These are phyloP conservation scores for Penicillium sp. DNA, from an alignment of 2,329 filamentous ascomycete species.

Conservation along the genomic window DNA sequence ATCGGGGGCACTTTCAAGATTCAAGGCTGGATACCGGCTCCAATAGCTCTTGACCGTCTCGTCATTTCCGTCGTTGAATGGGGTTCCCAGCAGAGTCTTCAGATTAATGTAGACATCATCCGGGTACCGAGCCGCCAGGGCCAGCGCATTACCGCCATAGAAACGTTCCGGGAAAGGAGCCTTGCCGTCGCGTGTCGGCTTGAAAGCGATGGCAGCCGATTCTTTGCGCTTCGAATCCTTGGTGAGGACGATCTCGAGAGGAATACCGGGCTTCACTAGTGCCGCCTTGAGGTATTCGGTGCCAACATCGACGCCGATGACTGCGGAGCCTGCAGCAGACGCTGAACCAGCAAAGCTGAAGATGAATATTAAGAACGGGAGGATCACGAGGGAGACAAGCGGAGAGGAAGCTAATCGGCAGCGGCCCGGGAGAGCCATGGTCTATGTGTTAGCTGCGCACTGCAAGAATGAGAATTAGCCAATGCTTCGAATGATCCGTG, in stretches of 20 bases:
- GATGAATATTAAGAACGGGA: slow-evolving; percentile 50
- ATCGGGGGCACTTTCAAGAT: slow-evolving; percentile 51
- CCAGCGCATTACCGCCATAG: slow-evolving; percentile 87
- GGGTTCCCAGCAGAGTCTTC: slow-evolving; percentile 79
- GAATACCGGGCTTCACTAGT: slow-evolving; percentile 92
- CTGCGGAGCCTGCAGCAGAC: slow-evolving; percentile 63
- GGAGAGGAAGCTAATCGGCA: slow-evolving; percentile 27
- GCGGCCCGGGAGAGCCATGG: slow-evolving; percentile 30
- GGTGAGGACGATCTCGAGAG: slow-evolving; percentile 93
- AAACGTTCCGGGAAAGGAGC: slow-evolving; percentile 76
- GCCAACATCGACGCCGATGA: slow-evolving; percentile 87
- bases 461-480: slow-evolving; percentile 16
- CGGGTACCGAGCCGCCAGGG: slow-evolving; percentile 79
- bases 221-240: slow-evolving; percentile 98
- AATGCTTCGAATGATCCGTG: background rate
- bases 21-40: slow-evolving; percentile 69
- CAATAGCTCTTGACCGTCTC: slow-evolving; percentile 64
- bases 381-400: slow-evolving; percentile 41
- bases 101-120: slow-evolving; percentile 92
- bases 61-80: slow-evolving; percentile 35
- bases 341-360: slow-evolving; percentile 51
- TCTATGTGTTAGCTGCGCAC: slow-evolving; percentile 24
- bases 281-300: slow-evolving; percentile 96
- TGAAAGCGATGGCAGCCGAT: slow-evolving; percentile 83
- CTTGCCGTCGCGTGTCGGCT: slow-evolving; percentile 64